Percentiles rank a stretch among this genome's conserved stretches.
Evolutionary conservation across 805 yeast genomes (phyloP).

Genomic region (Pichia rugopelliculosa): DNA sequence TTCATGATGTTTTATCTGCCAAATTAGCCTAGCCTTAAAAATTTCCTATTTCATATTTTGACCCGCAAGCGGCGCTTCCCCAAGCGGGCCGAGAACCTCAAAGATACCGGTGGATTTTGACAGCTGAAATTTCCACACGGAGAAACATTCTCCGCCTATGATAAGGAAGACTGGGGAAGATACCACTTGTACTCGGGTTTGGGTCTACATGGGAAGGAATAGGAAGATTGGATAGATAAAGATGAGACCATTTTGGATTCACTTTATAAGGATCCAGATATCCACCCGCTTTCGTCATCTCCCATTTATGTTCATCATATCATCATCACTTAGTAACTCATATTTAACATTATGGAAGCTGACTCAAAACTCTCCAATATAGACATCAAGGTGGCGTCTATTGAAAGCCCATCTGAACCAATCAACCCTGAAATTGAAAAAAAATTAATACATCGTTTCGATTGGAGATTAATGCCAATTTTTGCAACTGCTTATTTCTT

Average conservation of each 20-base stretch:
- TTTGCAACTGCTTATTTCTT: slow-evolving; percentile 6
- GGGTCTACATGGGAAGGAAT: no score
- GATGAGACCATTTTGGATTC: background rate
- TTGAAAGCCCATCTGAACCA: background rate
- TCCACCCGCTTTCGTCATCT: background rate
- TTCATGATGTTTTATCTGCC: no score
- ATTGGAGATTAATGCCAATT: slow-evolving; percentile 7
- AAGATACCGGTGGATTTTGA: no score
- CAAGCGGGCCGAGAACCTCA: no score
- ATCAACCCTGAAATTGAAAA: background rate
- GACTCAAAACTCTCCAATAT: background rate
- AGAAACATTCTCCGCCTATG: background rate
- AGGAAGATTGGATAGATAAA: no score
- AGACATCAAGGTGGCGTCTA: background rate
- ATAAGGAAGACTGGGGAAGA: background rate
- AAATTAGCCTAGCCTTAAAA: no score
- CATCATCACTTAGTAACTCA: no score
- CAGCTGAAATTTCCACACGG: background rate
- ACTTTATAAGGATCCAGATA: background rate
- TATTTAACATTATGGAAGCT: background rate
- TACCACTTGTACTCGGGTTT: background rate
- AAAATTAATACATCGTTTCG: slow-evolving; percentile 1
- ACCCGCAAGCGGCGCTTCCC: no score
- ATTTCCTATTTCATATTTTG: no score
- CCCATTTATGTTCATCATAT: background rate